Conservation (phyloP, 371 early-diverging fungal species). For the Rhizoclosmatium hyalinum region DNA sequence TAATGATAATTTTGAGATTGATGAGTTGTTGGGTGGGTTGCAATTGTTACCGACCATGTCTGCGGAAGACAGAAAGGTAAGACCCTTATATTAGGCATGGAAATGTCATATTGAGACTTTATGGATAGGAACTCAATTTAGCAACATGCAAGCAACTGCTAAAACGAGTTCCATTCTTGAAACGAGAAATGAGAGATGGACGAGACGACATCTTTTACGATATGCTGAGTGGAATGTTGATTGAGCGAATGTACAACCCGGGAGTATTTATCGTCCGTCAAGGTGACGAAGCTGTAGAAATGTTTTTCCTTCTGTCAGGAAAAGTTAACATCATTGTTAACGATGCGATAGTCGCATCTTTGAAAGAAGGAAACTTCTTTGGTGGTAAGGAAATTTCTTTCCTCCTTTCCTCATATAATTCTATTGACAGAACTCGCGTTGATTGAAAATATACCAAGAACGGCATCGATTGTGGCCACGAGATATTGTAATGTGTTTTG, state of each 20-base stretch:
- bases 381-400: constrained; percentile 23
- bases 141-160: constrained; percentile 5
- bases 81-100: not conserved
- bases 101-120: not conserved
- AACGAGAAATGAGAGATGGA: not conserved
- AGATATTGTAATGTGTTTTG: not conserved
- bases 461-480: constrained; percentile 6
- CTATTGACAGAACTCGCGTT: constrained; percentile 12
- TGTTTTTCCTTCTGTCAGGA: constrained; percentile 45
- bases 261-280: not conserved
- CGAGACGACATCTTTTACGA: not conserved
- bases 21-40: not conserved
- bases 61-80: not conserved
- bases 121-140: constrained; percentile 2
- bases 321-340: constrained; percentile 34
- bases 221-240: not conserved
- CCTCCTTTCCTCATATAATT: not conserved
- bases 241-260: not conserved
- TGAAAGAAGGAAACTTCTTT: constrained; percentile 40
- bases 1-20: not conserved
- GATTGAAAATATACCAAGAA: constrained; percentile 19
- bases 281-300: constrained; percentile 6
- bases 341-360: constrained; percentile 18
- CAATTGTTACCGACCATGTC: not conserved
- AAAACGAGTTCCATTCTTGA: constrained; percentile 21